phyloP scores from a whole-genome alignment of 176 grass and related monocot species.

The Melocanna baccifera region DNA sequence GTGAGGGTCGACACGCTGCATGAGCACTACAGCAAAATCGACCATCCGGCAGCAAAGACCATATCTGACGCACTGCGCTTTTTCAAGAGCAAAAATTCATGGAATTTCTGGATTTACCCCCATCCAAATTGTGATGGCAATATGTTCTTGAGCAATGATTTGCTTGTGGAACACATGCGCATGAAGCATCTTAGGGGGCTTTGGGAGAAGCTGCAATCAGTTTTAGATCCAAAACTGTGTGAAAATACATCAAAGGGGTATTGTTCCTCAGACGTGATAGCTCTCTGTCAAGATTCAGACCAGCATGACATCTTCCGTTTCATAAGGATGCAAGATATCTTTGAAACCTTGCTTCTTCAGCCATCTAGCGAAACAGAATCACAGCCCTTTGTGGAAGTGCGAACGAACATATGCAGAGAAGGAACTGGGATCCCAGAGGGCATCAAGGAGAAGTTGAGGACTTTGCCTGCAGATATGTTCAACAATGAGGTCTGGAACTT shows the following conservation, averaged over 20 bases:
- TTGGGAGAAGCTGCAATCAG: too few relatives aligned
- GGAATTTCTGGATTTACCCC: constrained; percentile 23
- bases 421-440: background rate
- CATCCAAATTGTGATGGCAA: background rate
- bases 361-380: background rate
- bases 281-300: background rate
- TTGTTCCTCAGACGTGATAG: background rate
- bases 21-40: background rate
- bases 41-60: background rate
- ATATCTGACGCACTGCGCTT: background rate
- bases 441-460: background rate
- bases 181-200: too few relatives aligned
- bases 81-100: background rate
- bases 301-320: background rate
- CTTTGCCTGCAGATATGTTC: background rate
- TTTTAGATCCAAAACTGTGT: too few relatives aligned
- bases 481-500: background rate
- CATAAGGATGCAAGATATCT: background rate
- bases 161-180: background rate
- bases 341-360: background rate
- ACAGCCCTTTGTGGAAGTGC: background rate
- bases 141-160: background rate
- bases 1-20: background rate
- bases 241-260: background rate
- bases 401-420: background rate